Base-by-base conservation (phyloP, 257 asterid genomes). In the Galeopsis tetrahit region DNA sequence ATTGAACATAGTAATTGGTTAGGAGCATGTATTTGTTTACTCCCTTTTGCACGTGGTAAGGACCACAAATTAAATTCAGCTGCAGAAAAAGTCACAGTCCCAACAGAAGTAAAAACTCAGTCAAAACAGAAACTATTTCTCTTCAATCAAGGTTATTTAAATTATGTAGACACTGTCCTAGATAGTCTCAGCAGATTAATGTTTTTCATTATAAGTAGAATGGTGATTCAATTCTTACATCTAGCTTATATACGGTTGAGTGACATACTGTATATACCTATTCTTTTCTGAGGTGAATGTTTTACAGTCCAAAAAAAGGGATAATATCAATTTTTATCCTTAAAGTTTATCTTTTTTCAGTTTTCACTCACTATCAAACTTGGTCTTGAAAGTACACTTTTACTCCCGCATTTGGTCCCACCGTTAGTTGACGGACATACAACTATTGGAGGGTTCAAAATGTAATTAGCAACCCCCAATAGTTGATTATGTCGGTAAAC, bases 11-110 rank as follows among this genome's bases (percentile, higher is more conserved):
- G 65, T 68, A 48, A 79, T 74, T 65, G n/a, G 44, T 15, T 69
- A 69, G 68, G 64, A n/a, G 52, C 28, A 1, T 68, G 11, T 13
- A 53, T 62, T 1, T 67, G 63, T 56, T 21, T 21, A 44, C 43
- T 39, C 46, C 15, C 46, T 35, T 43, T 63, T 77, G 69, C 77
- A 71, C 69, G 73, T 69, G 73, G 76, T 68, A 52, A 53, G 59
- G 78, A 44, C 71, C 72, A 35, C 38, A 55, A 6, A 53, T 53
- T 53, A 39, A 73, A 10, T 58, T 77, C 60, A 61, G 32, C 67
- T 38, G 72, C 32, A 58, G 31, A 33, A 58, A 34, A 58, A 34
- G 42, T 42, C 66, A 31, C 31, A 49, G 31, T 17, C 38, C 38
- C 63, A 38, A 56, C 64, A 36, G 72, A 36, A 51, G 52, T 14